Conservation (phyloP, 495 filamentous ascomycete genomes). For the Sordaria brevicollis region DNA sequence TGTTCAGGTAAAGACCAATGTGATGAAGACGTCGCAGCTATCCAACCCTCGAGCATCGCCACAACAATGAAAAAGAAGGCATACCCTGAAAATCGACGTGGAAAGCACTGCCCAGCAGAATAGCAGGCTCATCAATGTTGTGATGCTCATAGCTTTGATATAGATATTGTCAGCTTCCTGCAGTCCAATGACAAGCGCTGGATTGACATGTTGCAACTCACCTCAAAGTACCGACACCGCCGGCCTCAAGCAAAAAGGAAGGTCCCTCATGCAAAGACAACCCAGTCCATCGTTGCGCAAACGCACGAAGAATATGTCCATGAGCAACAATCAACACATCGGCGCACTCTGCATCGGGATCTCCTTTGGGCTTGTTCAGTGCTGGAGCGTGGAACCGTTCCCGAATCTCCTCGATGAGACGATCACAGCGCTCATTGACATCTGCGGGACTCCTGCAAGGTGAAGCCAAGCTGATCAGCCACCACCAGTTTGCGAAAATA, state of each 20-base stretch:
- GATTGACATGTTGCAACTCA: slow-evolving; percentile 16
- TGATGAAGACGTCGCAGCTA: background rate
- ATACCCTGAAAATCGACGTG: slow-evolving; percentile 38
- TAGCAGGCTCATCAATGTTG: slow-evolving; percentile 56
- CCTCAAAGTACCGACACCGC: slow-evolving; percentile 76
- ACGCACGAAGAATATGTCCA: slow-evolving; percentile 80
- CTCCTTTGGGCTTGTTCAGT: slow-evolving; percentile 38
- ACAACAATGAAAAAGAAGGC: background rate
- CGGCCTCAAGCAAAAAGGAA: slow-evolving; percentile 65
- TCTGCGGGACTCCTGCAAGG: slow-evolving; percentile 44
- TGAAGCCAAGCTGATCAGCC: background rate
- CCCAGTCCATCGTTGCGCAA: slow-evolving; percentile 79
- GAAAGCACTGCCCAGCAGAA: slow-evolving; percentile 57
- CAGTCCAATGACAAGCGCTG: background rate
- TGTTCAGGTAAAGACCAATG: background rate
- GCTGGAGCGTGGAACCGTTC: slow-evolving; percentile 42
- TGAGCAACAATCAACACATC: slow-evolving; percentile 63
- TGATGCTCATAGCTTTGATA: slow-evolving; percentile 52
- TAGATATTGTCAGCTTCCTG: slow-evolving; percentile 9
- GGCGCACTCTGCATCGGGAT: slow-evolving; percentile 16
- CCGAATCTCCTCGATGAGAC: slow-evolving; percentile 64
- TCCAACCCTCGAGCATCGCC: background rate
- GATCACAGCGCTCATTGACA: slow-evolving; percentile 58
- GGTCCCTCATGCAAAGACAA: slow-evolving; percentile 57
- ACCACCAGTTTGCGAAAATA: too few relatives aligned